These are phyloP conservation scores for Hypholoma fasciculare DNA, from an alignment of 768 basidiomycete genomes.

Conservation along the genomic window DNA sequence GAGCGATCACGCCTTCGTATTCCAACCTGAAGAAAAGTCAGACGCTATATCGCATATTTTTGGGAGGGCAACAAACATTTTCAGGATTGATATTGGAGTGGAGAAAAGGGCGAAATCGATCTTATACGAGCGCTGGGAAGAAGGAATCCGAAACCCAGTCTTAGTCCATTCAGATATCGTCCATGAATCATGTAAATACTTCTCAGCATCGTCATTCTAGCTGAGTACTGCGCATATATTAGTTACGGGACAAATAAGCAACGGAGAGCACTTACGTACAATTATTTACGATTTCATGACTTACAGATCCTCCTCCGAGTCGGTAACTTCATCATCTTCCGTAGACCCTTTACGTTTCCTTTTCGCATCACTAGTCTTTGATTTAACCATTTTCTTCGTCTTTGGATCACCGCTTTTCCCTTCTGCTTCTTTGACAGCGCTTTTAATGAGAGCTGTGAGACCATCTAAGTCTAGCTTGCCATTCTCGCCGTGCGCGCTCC, in stretches of 20 bases:
- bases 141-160: not conserved
- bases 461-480: not conserved
- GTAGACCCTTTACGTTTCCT: constrained; percentile 1
- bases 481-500: constrained; percentile 1
- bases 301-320: not conserved
- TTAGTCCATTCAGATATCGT: not conserved
- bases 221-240: not conserved
- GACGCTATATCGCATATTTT: not conserved
- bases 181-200: not conserved
- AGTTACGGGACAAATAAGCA: too few species aligned
- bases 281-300: too few species aligned
- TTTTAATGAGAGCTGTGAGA: constrained; percentile 12
- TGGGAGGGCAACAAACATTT: not conserved
- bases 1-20: too few species aligned
- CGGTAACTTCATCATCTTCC: constrained; percentile 2
- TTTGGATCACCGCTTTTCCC: not conserved
- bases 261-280: too few species aligned
- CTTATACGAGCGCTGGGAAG: constrained; percentile 2
- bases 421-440: constrained; percentile 17
- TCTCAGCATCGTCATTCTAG: not conserved
- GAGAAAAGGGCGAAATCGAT: not conserved
- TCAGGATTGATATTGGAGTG: not conserved
- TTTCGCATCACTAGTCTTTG: not conserved
- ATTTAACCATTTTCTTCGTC: constrained; percentile 1
- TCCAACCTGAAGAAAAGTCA: not conserved